Evolutionary conservation across 2,329 filamentous ascomycete genomes (phyloP), one percentile per base, ranked within the genome.

Genomic region (Pseudocercospora fijiensis): DNA sequence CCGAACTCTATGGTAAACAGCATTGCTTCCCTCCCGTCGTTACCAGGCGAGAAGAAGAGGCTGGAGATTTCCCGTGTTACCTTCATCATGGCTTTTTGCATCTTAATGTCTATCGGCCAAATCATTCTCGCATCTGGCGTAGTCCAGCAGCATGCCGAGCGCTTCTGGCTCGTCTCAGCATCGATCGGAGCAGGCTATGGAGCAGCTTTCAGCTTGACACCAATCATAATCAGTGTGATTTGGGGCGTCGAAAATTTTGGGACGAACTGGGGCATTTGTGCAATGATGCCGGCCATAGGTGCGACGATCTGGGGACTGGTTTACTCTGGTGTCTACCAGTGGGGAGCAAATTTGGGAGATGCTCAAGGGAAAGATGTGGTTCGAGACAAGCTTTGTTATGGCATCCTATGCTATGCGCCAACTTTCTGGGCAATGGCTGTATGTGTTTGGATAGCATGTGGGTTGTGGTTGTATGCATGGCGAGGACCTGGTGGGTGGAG

Each of bases 171-270:
- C 55, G 90, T 96, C 8, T 96, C 92, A 0, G 86, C 89, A 0
- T 83, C 93, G 1, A 87, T 99, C 6, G 95, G 95, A 6, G 88
- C 92, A 1, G 95, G 95, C 51, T 98, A 99, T 74, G 95, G 95
- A 51, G 93, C 93, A 30, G 86, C 93, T 94, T 65, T 66, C 62
- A 90, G 87, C 55, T 84, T 98, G 5, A 90, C 90, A 0, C 95
- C 95, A 1, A 93, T 98, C 68, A 91, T 98, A 62, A 90, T 97
- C 70, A 92, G 89, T n/a, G 92, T 97, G 9, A 70, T 99, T 52
- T 99, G 95, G 95, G 95, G 95, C 26, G 92, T 96, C 0, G 93
- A 98, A 80, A 99, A 98, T 76, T 98, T 99, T 75, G 95, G 92
- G 63, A 99, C 95, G 0, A 98, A 99, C 72, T 99, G 94, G 88